phyloP scores from a whole-genome alignment of 441 rosid genomes.

The Daphne laureola region DNA sequence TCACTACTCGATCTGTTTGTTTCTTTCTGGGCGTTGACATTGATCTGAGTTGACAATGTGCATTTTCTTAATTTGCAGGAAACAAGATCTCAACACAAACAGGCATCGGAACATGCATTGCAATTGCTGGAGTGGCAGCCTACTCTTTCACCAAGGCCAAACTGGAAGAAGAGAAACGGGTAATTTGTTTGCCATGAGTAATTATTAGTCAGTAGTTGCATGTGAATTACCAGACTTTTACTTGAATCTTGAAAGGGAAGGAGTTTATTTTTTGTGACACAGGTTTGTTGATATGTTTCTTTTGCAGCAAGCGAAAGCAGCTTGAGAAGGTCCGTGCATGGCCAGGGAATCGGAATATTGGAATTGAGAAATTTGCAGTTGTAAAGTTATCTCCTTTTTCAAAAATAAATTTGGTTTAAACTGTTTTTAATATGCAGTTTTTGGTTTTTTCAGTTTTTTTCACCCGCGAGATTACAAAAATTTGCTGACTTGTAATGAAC shows the following conservation, averaged over 20 bases:
- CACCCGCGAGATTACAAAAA: constrained; percentile 14
- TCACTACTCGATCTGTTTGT: neutral
- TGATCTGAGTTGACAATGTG: constrained; percentile 2
- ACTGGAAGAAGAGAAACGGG: constrained; percentile 87
- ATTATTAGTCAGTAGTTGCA: no score
- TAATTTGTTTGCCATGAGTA: constrained; percentile 4
- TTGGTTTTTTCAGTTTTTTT: constrained; percentile 22
- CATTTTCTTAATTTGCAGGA: constrained; percentile 29
- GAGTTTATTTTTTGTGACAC: neutral
- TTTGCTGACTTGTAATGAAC: constrained; percentile 20
- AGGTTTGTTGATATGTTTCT: constrained; percentile 7
- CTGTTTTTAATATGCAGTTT: constrained; percentile 17
- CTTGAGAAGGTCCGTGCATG: constrained; percentile 22
- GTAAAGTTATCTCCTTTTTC: constrained; percentile 21
- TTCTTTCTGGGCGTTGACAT: neutral
- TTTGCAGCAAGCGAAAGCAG: constrained; percentile 46
- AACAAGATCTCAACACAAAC: constrained; percentile 87
- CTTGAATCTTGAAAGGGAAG: neutral
- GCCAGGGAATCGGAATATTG: neutral
- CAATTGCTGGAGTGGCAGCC: constrained; percentile 82
- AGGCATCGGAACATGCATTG: constrained; percentile 74
- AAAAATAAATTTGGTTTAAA: constrained; percentile 6
- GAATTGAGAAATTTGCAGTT: constrained; percentile 9
- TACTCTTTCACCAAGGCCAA: constrained; percentile 83
- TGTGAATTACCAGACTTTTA: neutral